Evolutionary conservation across 805 yeast genomes (phyloP), one percentile per base, ranked within the genome.

Genomic region (Ogataea corticis): DNA sequence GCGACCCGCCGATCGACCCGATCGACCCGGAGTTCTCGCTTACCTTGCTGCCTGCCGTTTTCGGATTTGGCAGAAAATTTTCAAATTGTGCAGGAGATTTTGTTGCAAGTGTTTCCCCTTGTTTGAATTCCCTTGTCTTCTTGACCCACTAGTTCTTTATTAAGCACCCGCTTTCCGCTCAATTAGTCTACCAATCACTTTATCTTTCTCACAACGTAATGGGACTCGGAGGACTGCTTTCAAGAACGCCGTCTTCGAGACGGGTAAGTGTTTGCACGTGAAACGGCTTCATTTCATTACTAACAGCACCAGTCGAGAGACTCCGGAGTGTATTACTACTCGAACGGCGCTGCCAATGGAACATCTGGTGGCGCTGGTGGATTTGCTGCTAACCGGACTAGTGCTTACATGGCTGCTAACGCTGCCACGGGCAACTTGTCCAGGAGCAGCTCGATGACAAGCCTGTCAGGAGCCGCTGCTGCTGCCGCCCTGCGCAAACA

Each of bases 401-500:
- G 38, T 14, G 64, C 62, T 3, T 52, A 40, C 37, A 38, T 52
- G 45, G 63, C 63, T 17, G 63, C 65, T 4, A 51, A 49, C 37
- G 55, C 54, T 32, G 61, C 62, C 3, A 38, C 54, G 14, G 55
- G 57, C 10, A 45, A 35, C 14, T 27, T 45, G 9, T 48, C 56
- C 32, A 49, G 63, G 38, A 45, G 56, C 13, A 46, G 53, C 29
- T 58, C 65, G 30, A 43, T 58, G 53, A 56, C 56, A 4, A 55
- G 59, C 16, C 34, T 59, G 18, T 63, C 67, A 2, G 55, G 61
- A 17, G 57, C 59, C 21, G 68, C 68, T 1, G 68, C 68, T 2
- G 62, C 65, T 5, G 62, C 68, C 10, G 68, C 68, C 2, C 36
- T 65, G 28, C 51, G 54, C 11, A 54, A 55, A 16, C 61, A 57